These are phyloP conservation scores for Cutaneotrichosporon sp. DNA, from an alignment of 1,284 basidiomycete genomes.

Conservation along the genomic window DNA sequence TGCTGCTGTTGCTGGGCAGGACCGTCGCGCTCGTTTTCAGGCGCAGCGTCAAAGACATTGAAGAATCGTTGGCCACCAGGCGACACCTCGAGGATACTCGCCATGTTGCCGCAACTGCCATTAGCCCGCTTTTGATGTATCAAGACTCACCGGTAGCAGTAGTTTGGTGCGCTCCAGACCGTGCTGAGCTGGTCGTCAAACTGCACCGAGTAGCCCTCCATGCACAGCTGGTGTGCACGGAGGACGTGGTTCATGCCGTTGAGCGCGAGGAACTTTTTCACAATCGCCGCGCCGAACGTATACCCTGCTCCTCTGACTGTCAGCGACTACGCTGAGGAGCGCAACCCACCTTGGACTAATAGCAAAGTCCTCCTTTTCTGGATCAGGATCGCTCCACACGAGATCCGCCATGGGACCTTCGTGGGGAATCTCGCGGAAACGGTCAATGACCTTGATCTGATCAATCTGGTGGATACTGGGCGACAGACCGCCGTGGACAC, in stretches of 20 bases:
- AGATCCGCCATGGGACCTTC: constrained; percentile 99
- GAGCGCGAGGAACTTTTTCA: constrained; percentile 91
- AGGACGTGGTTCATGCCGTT: constrained; percentile 98
- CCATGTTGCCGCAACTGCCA: constrained; percentile 91
- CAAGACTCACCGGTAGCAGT: constrained; percentile 61
- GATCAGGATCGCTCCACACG: constrained; percentile 99
- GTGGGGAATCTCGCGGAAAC: constrained; percentile 98
- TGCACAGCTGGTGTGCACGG: constrained; percentile 96
- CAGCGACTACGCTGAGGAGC: neutral
- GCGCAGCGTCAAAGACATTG: constrained; percentile 95
- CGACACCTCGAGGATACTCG: constrained; percentile 91
- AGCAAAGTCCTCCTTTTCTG: constrained; percentile 98
- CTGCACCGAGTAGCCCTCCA: constrained; percentile 95
- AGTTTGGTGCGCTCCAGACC: constrained; percentile 98
- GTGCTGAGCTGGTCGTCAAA: constrained; percentile 94
- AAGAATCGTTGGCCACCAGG: constrained; percentile 87
- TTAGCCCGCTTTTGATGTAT: neutral
- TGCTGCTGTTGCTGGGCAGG: constrained; percentile 43
- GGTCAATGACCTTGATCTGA: constrained; percentile 98
- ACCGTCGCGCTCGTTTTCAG: constrained; percentile 71
- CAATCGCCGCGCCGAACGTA: constrained; percentile 96
- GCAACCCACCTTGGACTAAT: constrained; percentile 81
- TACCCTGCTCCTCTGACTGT: constrained; percentile 84
- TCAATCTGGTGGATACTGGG: constrained; percentile 99
- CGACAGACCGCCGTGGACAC: constrained; percentile 96